Conservation (phyloP, 2,329 filamentous ascomycete genomes). For the Fusarium nematophilum region DNA sequence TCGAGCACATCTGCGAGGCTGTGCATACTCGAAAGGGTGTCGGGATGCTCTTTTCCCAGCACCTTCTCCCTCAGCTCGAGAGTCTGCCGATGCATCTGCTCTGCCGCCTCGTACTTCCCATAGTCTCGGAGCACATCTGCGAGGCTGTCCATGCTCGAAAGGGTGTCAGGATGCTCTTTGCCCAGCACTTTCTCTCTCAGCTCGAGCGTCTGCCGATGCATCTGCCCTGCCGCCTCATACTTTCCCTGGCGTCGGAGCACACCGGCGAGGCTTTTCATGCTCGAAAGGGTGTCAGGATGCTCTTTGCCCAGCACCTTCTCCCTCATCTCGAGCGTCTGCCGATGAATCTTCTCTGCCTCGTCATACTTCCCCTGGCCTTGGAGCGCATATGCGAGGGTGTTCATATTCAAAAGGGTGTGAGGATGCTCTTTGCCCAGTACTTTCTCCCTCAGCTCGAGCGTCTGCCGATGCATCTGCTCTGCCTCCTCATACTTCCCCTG, state of each 20-base stretch:
- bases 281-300: constrained; percentile 15
- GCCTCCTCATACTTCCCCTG: too few relatives aligned
- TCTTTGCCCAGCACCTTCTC: constrained; percentile 24
- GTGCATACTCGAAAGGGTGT: not conserved
- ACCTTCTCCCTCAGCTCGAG: not conserved
- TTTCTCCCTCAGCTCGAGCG: not conserved
- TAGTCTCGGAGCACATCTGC: not conserved
- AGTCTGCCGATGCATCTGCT: not conserved
- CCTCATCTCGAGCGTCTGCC: constrained; percentile 16
- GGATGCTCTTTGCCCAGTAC: not conserved
- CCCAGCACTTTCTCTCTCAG: not conserved
- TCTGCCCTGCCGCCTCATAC: not conserved
- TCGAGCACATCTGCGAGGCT: not conserved
- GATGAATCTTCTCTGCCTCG: constrained; percentile 33
- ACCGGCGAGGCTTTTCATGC: constrained; percentile 18
- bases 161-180: not conserved
- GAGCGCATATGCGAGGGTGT: not conserved
- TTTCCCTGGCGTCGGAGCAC: not conserved
- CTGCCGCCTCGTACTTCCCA: constrained; percentile 24
- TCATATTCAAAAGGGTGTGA: not conserved
- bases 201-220: not conserved
- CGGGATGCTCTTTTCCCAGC: not conserved
- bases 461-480: not conserved
- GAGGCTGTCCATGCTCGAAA: not conserved
- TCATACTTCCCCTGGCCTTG: constrained; percentile 9